These are phyloP conservation scores for Pseudocercospora macadamiae DNA, from an alignment of 2,329 filamentous ascomycete genomes.

Conservation along the genomic window DNA sequence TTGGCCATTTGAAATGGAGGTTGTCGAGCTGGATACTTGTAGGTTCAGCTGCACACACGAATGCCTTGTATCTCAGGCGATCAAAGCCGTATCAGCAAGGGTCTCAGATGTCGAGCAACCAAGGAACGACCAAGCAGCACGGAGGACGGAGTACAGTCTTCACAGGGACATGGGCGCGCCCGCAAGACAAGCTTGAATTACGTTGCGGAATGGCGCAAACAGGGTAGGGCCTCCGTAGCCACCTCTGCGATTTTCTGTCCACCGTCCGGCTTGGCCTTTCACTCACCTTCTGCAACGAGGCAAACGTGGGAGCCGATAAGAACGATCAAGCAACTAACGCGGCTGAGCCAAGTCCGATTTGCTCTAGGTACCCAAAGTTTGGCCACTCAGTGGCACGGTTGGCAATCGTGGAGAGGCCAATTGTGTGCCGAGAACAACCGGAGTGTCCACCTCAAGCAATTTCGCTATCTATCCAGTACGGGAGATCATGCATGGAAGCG, in stretches of 20 bases:
- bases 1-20: not conserved
- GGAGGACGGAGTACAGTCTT: too few species aligned
- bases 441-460: not conserved
- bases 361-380: not conserved
- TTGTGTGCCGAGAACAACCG: not conserved
- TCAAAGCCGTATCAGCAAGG: too few species aligned
- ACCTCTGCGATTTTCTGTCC: not conserved
- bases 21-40: too few species aligned
- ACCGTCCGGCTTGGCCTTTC: not conserved
- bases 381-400: conserved; percentile 1
- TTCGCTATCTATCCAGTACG: not conserved
- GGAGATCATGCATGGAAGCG: not conserved
- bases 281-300: not conserved
- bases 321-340: not conserved
- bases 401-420: not conserved
- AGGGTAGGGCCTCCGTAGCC: too few species aligned
- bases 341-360: conserved; percentile 6
- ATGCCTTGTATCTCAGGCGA: too few species aligned
- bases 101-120: too few species aligned
- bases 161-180: too few species aligned
- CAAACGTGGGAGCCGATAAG: conserved; percentile 5
- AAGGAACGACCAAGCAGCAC: too few species aligned
- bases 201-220: not conserved
- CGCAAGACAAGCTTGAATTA: not conserved
- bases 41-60: too few species aligned